Conservation (phyloP, 345 rosid species). For the Ricinus communis region DNA sequence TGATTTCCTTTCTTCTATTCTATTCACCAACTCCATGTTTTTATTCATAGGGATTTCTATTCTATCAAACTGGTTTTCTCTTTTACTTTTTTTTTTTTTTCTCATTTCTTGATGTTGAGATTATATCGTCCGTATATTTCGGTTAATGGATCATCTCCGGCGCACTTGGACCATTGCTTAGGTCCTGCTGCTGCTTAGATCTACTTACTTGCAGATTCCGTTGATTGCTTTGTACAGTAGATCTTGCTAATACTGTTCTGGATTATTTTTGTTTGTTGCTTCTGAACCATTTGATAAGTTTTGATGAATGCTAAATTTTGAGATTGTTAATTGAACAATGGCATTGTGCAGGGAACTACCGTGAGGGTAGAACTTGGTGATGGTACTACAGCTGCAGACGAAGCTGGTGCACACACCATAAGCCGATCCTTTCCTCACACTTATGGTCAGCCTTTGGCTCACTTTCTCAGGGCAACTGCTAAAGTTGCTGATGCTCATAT, state of each 20-base stretch:
- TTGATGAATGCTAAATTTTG: no score
- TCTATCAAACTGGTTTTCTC: background rate
- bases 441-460: conserved; percentile 89
- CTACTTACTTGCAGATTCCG: background rate
- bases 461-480: conserved; percentile 82
- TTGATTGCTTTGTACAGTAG: no score
- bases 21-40: background rate
- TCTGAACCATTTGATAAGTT: no score
- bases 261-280: background rate
- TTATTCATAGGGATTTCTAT: no score
- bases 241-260: conserved; percentile 7
- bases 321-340: no score
- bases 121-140: background rate
- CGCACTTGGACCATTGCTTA: background rate
- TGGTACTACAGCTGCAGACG: conserved; percentile 62
- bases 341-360: conserved; percentile 73
- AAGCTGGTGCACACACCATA: conserved; percentile 63
- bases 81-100: background rate
- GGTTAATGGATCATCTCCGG: background rate
- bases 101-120: background rate
- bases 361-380: conserved; percentile 97
- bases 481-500: conserved; percentile 91
- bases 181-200: conserved; percentile 4
- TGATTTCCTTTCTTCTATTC: no score
- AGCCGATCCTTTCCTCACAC: conserved; percentile 75